phyloP scores from a whole-genome alignment of 345 rosid genomes.

The Citrus cavaleriei region DNA sequence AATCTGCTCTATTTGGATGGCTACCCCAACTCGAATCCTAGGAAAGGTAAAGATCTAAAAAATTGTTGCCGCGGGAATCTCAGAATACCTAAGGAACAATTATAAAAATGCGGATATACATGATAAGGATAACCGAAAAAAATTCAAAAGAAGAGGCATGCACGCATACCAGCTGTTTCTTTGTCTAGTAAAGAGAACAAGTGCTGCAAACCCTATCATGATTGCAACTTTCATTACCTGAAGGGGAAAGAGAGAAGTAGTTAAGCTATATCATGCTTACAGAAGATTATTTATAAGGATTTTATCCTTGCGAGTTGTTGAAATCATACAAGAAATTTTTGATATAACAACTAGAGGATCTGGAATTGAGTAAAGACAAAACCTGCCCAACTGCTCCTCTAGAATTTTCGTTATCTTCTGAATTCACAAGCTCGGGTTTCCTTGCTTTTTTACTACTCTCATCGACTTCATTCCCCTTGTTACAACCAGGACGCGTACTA shows the following conservation, averaged over 20 bases:
- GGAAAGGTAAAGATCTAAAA: too few relatives aligned
- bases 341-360: neutral
- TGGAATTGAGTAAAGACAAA: neutral
- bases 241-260: neutral
- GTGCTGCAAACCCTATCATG: slow-evolving; percentile 61
- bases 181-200: slow-evolving; percentile 57
- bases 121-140: neutral
- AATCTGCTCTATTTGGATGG: too few relatives aligned
- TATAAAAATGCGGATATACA: neutral
- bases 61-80: neutral
- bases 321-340: neutral
- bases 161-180: slow-evolving; percentile 34
- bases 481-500: neutral
- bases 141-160: neutral
- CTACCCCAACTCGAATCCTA: too few relatives aligned
- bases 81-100: neutral
- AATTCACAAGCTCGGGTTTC: slow-evolving; percentile 11
- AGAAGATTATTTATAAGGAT: neutral
- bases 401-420: slow-evolving; percentile 24
- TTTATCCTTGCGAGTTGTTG: neutral
- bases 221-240: slow-evolving; percentile 45
- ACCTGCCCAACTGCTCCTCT: slow-evolving; percentile 41
- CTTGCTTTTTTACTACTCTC: slow-evolving; percentile 4
- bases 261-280: neutral
- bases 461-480: slow-evolving; percentile 12